Base-by-base conservation (phyloP, 2,329 filamentous ascomycete genomes). In the Cordyceps tenuipes region DNA sequence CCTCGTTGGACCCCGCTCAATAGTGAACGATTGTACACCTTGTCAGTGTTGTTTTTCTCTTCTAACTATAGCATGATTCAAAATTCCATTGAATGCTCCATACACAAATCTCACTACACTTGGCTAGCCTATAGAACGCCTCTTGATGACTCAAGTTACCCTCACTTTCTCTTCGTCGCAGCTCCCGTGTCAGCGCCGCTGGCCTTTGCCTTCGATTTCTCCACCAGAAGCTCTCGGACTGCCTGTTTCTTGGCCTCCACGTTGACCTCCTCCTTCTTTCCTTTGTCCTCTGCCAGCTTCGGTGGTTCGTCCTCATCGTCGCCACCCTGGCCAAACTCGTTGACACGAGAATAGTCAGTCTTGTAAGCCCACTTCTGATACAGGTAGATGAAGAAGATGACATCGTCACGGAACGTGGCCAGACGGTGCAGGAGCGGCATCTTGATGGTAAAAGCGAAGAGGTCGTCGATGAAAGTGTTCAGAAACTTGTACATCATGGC, bases 391-490 rank as follows among this genome's bases (percentile, higher is more conserved):
- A 99, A 99, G 81, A 99, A 99, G 71, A 99, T 97, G 65, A 99
- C 81, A 70, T 99, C 94, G 72, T 99, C 94, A 62, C 94, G 83
- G 64, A 99, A 82, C 0, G 94, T 97, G 0, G 94, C 91, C 55
- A 99, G 79, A 17, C 94, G 85, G 74, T 99, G 94, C 56, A 99
- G 80, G 63, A 92, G 85, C 0, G 94, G 94, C 94, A 99, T 99
- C 78, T 97, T 97, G 79, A 99, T 97, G 44, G 94, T 99, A 70
- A 97, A 99, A 2, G 94, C 94, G 70, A 99, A 99, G 36, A 99
- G 80, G 71, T 99, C 94, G 74, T 99, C 94, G 72, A 99, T 97
- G 73, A 99, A 99, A 5, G 94, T 97, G 78, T 97, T 97, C 65
- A 97, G 79, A 76, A 96, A 96, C 77, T 97, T 97, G 83, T 97